Percentiles rank a stretch among this genome's conserved stretches.
phyloP scores from a whole-genome alignment of 345 rosid species.

The Murraya paniculata region DNA sequence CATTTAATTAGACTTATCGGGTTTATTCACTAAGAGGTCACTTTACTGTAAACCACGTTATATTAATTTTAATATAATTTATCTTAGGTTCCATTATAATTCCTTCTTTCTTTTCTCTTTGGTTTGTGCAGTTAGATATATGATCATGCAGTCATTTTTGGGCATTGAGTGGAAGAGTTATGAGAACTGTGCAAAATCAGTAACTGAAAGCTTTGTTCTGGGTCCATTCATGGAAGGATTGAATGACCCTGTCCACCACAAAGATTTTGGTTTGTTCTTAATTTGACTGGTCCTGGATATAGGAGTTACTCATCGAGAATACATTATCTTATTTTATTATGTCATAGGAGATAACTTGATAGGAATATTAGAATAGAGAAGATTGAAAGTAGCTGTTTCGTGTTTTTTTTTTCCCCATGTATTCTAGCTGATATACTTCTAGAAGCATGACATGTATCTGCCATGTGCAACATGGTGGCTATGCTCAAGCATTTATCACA shows the following conservation, averaged over 20 bases:
- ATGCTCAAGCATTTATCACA: background rate
- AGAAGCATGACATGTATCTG: background rate
- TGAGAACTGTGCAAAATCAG: conserved; percentile 50
- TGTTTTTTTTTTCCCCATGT: background rate
- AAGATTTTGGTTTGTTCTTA: conserved; percentile 76
- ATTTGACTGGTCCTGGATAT: conserved; percentile 3
- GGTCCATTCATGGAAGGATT: conserved; percentile 82
- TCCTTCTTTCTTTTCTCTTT: background rate
- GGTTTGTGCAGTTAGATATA: conserved; percentile 82
- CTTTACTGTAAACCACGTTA: background rate
- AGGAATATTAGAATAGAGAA: background rate
- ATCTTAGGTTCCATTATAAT: background rate
- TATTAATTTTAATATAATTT: background rate
- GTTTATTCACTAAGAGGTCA: background rate
- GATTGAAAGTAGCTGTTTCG: background rate
- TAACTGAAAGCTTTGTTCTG: conserved; percentile 73
- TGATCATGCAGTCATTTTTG: conserved; percentile 86
- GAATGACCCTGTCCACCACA: conserved; percentile 85
- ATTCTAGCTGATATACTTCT: background rate
- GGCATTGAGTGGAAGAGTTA: conserved; percentile 67
- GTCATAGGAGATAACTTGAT: background rate
- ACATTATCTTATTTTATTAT: background rate
- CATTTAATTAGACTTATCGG: conserved; percentile 2
- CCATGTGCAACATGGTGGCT: background rate
- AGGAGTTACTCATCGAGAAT: conserved; percentile 8